Percentiles rank a stretch among this genome's conserved stretches.
These are phyloP conservation scores for Linnemannia zychae DNA, from an alignment of 192 early-diverging fungal species.

Conservation along the genomic window DNA sequence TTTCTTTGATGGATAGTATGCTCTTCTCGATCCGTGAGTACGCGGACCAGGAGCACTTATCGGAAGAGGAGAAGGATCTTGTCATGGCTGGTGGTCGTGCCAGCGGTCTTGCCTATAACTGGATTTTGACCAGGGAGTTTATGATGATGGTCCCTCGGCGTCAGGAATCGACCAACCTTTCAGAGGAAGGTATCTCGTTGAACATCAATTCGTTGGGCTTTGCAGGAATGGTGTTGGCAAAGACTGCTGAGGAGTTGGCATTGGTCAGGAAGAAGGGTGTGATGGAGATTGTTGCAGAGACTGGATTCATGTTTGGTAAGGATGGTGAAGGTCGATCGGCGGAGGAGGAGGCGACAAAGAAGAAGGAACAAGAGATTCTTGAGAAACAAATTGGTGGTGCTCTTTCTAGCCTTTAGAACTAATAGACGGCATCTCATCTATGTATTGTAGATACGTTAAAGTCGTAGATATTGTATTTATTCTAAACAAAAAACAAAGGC, in stretches of 20 bases:
- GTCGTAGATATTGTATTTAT: neutral
- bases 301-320: constrained; percentile 31
- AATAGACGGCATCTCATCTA: neutral
- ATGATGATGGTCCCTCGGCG: constrained; percentile 67
- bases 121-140: constrained; percentile 65
- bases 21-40: constrained; percentile 61
- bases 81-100: constrained; percentile 9
- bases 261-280: constrained; percentile 43
- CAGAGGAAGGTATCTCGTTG: constrained; percentile 19
- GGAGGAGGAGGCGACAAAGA: constrained; percentile 16
- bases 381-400: constrained; percentile 37
- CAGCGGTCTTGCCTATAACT: constrained; percentile 61
- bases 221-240: constrained; percentile 63
- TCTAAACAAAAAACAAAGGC: neutral
- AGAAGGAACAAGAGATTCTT: constrained; percentile 12
- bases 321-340: neutral
- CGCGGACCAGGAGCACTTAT: constrained; percentile 23
- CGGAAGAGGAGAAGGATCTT: constrained; percentile 17
- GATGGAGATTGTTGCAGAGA: constrained; percentile 36
- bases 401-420: constrained; percentile 22
- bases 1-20: constrained; percentile 64
- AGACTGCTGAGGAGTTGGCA: constrained; percentile 57
- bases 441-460: too few species aligned
- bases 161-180: constrained; percentile 35
- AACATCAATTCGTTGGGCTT: constrained; percentile 68